Base-by-base conservation (phyloP, 2,329 filamentous ascomycete genomes). In the Penicillium sp. region DNA sequence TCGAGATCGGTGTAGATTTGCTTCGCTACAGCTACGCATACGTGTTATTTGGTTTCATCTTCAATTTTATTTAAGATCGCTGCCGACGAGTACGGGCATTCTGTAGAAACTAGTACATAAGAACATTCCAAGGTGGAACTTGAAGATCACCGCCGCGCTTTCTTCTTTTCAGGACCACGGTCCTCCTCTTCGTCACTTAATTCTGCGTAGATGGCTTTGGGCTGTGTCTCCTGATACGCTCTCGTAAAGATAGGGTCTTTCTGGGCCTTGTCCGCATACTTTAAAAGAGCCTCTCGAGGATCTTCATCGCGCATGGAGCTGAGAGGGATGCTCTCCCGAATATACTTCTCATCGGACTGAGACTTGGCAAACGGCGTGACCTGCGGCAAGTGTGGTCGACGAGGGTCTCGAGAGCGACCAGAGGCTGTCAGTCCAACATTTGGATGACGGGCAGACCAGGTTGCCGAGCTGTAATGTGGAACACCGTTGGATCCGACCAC, bases 251-350 rank as follows among this genome's bases (percentile, higher is more conserved):
- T 81, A 0, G 92, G 92, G 68, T 97, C 92, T 68, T 90, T 92
- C 73, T 95, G 85, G 11, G 92, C 91, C 68, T 95, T 87, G 49
- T 95, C 90, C 33, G 91, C 92, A 77, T 97, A 99, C 76, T 95
- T 96, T 54, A 99, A 76, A 66, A 99, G 76, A 41, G 94, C 94
- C 73, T 96, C 94, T 57, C 94, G 80, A 0, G 94, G 94, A 75
- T 99, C 94, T 70, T 99, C 94, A 71, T 99, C 92, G 43, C 95
- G 81, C 90, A 99, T 95, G 56, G 84, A 86, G 56, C 90, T 92
- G 11, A 97, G 80, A 25, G 92, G 90, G 47, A 97, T 95, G 59
- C 89, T 89, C 67, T 92, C 84, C 63, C 86, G 87, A 55, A 99
- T 90, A 69, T 95, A 90, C 64, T 88, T 87, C 70, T 92, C 89